Evolutionary conservation across 2,329 filamentous ascomycete genomes (phyloP), one percentile per base, ranked within the genome.

Genomic region (Amauroascus verrucosus): DNA sequence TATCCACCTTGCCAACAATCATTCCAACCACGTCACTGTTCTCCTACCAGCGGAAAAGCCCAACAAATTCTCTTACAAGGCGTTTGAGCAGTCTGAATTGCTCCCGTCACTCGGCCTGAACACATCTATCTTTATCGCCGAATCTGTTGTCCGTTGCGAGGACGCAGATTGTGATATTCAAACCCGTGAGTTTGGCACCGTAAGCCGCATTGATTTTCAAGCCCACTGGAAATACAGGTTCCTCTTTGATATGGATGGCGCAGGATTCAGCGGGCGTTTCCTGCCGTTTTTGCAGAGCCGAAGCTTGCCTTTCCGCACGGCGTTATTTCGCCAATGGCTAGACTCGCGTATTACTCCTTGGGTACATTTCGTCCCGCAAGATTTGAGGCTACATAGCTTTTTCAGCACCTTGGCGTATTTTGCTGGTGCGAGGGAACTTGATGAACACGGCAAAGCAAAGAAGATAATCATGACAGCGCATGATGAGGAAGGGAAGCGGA

Each of bases 361-460:
- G 87, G 72, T 83, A 43, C 87, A 94, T 65, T 93, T 88, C 61
- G 83, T 91, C 1, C 88, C 88, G 7, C 70, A 90, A 14, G 87
- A 93, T 64, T 60, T 84, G 1, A 77, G 87, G 2, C 80, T 86
- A 18, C 85, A 89, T 56, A 85, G 79, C 1, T 70, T 93, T 38
- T 88, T 86, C 72, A 82, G 80, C 57, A 87, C 83, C 0, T 68
- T 90, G 51, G 79, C 84, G 0, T 93, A 88, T 67, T 91, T 93
- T 62, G 72, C 76, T 3, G 85, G 84, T 0, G 73, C 80, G 4
- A 70, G 75, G 54, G 44, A 37, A 51, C 61, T 9, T 61, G 63
- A 16, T 60, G 64, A 26, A 13, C 18, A 26, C 4, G 50, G 56
- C 1, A 84, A 66, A 57, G 83, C 69, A 68, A 85, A 0, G 79